Evolutionary conservation across 139 green algal genomes (phyloP), one percentile per base, ranked within the genome.

Genomic region (Coelastrella sp.): DNA sequence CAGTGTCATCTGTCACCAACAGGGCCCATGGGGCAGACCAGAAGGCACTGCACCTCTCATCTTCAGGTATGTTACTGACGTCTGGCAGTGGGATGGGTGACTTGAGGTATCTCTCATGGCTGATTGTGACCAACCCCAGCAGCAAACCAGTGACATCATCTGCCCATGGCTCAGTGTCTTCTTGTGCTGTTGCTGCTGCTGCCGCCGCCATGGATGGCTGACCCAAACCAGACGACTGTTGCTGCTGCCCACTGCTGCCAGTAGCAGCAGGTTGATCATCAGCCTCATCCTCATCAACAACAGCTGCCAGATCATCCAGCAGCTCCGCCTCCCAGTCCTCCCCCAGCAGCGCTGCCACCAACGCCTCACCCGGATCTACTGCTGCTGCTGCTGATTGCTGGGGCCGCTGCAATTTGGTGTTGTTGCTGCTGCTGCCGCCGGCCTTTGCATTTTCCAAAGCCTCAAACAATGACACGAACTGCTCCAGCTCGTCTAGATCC

Each of bases 91-190:
- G 74, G 10, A 81, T 35, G 17, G 86, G 20, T 6, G 4, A 12
- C 4, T 60, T 85, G 7, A 94, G 82, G 78, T 95, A 95, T 22
- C 84, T 81, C 70, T 92, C 57, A 61, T 92, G 88, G 60, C 80
- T 90, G 58, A 93, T 89, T n/a, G 75, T 76, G 58, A 95, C 91
- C 17, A 95, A 84, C 0, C 91, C 93, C 72, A 95, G 88, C 68
- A 95, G 90, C 90, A 95, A 80, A 7, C 84, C 92, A 19, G 88
- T 93, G 7, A 95, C 90, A 22, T 95, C 93, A 57, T 95, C 93
- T 5, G 74, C 74, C 93, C 93, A 95, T 5, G 89, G 79, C 84
- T 93, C 87, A 25, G 57, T 88, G 9, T 90, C 90, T 25, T 91
- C 91, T 59, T 57, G 68, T 20, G 25, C 70, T 61, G 60, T 66